A percentile compares a stretch with the other conserved stretches of the same genome.
Evolutionary conservation across 768 basidiomycete genomes (phyloP).

Genomic region (Saitozyma sp.): DNA sequence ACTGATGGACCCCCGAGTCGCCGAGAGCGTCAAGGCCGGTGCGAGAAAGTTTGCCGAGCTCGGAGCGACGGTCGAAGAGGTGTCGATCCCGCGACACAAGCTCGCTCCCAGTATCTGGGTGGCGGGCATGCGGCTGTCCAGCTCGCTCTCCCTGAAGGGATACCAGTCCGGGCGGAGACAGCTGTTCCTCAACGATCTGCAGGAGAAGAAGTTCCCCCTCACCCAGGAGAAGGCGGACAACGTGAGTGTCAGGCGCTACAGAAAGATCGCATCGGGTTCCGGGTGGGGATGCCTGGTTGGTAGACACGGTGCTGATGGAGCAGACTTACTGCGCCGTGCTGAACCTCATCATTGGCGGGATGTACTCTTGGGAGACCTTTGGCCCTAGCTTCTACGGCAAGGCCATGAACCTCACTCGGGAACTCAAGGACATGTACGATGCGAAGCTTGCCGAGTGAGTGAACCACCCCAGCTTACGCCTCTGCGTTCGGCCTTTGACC

Average conservation of each 20-base stretch:
- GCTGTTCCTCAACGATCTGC: conserved; percentile 52
- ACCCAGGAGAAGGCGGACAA: conserved; percentile 55
- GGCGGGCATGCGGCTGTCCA: conserved; percentile 30
- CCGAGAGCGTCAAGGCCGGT: conserved; percentile 52
- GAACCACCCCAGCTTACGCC: too few species aligned
- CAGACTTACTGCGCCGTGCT: conserved; percentile 4
- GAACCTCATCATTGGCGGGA: conserved; percentile 9
- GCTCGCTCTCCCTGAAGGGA: conserved; percentile 25
- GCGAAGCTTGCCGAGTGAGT: conserved; percentile 30
- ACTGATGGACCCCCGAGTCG: conserved; percentile 54
- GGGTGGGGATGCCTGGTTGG: too few species aligned
- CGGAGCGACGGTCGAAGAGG: conserved; percentile 56
- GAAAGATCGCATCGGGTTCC: too few species aligned
- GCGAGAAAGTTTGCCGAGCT: conserved; percentile 53
- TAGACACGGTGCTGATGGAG: too few species aligned
- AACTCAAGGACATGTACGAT: conserved; percentile 53
- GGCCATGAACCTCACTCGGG: conserved; percentile 55
- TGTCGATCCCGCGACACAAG: conserved; percentile 55
- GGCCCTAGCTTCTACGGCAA: conserved; percentile 45
- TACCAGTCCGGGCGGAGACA: conserved; percentile 43
- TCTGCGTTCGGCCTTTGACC: too few species aligned
- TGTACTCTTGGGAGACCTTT: conserved; percentile 4
- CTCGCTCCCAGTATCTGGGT: conserved; percentile 31
- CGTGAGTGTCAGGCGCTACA: conserved; percentile 12
- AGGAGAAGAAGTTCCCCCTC: conserved; percentile 47